Percentiles rank a stretch among this genome's conserved stretches.
Conservation (phyloP, 148 eudicot species). For the Rhododendron kiyosumense region DNA sequence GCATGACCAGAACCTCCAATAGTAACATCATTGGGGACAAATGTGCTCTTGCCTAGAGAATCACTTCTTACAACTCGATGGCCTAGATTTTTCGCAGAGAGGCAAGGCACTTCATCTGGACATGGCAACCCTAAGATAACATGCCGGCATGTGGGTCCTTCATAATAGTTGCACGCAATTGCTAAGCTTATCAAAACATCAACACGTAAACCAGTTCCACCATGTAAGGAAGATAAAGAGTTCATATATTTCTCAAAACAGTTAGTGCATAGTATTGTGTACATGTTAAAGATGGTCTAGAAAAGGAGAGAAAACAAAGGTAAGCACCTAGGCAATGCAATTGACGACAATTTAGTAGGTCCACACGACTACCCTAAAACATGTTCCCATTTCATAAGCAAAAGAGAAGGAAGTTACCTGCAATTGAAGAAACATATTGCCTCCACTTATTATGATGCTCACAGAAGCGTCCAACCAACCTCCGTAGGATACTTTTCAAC, state of each 20-base stretch:
- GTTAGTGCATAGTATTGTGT: background rate
- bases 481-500: conserved; percentile 74
- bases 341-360: background rate
- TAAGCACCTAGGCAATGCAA: background rate
- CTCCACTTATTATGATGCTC: conserved; percentile 56
- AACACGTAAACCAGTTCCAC: conserved; percentile 17
- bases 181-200: conserved; percentile 90
- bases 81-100: conserved; percentile 69
- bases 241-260: background rate
- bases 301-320: background rate
- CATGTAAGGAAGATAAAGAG: conserved; percentile 1
- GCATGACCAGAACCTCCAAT: conserved; percentile 73
- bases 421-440: too few species aligned
- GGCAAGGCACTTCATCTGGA: conserved; percentile 40
- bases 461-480: conserved; percentile 57
- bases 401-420: too few species aligned
- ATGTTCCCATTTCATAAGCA: too few species aligned
- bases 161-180: conserved; percentile 79
- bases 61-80: conserved; percentile 84
- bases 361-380: too few species aligned
- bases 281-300: background rate
- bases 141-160: conserved; percentile 80
- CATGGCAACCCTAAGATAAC: conserved; percentile 31
- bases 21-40: conserved; percentile 81
- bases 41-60: conserved; percentile 69